Evolutionary conservation across 2,329 filamentous ascomycete species (phyloP).

Genomic region (Trichoderma hamatum): DNA sequence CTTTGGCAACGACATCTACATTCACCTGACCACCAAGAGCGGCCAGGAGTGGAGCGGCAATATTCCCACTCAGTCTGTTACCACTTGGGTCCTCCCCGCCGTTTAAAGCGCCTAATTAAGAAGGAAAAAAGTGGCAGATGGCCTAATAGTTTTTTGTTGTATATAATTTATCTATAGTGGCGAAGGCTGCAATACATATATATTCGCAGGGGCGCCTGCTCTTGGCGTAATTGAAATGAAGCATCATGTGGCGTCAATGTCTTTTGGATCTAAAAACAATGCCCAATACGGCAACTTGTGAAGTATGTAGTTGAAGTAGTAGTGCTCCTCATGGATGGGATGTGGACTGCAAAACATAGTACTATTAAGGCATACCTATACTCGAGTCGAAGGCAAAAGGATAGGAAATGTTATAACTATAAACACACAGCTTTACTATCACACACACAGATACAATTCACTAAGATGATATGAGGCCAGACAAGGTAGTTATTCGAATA

Average conservation of each 20-base stretch:
- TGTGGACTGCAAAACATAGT: neutral
- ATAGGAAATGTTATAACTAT: no score
- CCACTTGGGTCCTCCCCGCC: slow-evolving; percentile 28
- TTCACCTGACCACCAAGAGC: slow-evolving; percentile 24
- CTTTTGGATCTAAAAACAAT: neutral
- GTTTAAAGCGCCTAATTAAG: neutral
- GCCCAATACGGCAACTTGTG: neutral
- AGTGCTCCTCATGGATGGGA: neutral
- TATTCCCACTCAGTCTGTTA: slow-evolving; percentile 26
- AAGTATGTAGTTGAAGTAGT: neutral
- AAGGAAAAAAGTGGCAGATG: neutral
- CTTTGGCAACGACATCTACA: slow-evolving; percentile 27
- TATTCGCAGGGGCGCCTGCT: neutral
- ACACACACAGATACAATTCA: neutral
- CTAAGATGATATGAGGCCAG: neutral
- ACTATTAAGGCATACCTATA: no score
- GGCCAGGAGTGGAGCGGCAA: slow-evolving; percentile 29
- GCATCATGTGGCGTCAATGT: neutral
- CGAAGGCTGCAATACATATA: neutral
- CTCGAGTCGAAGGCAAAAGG: no score
- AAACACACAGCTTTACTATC: no score
- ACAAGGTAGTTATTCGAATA: neutral
- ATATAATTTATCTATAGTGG: slow-evolving; percentile 12
- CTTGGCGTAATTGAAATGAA: neutral
- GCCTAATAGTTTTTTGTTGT: slow-evolving; percentile 1